Percentiles rank a stretch among this genome's conserved stretches.
Conservation (phyloP, 768 basidiomycete genomes). For the Boletus bicolor region DNA sequence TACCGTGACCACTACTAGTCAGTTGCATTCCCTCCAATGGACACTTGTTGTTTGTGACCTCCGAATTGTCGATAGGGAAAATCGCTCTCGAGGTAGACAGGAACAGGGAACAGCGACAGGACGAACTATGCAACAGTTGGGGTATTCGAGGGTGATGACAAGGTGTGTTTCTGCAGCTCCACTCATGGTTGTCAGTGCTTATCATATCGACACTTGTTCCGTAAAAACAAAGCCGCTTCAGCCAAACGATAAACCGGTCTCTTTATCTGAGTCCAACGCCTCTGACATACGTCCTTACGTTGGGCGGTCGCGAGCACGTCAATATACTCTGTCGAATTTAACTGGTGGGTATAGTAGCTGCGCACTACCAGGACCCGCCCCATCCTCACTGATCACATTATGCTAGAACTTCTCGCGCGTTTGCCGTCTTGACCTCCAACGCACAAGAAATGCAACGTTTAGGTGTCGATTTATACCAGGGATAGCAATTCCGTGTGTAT, state of each 20-base stretch:
- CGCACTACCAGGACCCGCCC: too few relatives aligned
- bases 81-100: background rate
- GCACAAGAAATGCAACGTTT: background rate
- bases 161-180: too few relatives aligned
- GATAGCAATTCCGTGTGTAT: too few relatives aligned
- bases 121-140: background rate
- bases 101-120: background rate
- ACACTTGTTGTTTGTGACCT: background rate
- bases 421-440: background rate
- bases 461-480: too few relatives aligned
- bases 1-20: too few relatives aligned
- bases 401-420: too few relatives aligned
- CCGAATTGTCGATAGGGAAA: background rate
- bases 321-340: background rate
- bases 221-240: too few relatives aligned
- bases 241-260: background rate
- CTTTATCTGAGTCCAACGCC: background rate
- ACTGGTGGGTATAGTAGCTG: background rate
- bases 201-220: background rate
- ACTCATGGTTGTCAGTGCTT: too few relatives aligned
- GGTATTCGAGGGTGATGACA: background rate
- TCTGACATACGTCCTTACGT: too few relatives aligned
- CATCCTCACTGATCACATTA: too few relatives aligned
- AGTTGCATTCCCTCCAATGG: background rate
- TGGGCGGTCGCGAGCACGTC: too few relatives aligned